A percentile compares a stretch with the other conserved stretches of the same genome.
phyloP scores from a whole-genome alignment of 225 moss, liverwort and hornwort species.

The Bryum argenteum region DNA sequence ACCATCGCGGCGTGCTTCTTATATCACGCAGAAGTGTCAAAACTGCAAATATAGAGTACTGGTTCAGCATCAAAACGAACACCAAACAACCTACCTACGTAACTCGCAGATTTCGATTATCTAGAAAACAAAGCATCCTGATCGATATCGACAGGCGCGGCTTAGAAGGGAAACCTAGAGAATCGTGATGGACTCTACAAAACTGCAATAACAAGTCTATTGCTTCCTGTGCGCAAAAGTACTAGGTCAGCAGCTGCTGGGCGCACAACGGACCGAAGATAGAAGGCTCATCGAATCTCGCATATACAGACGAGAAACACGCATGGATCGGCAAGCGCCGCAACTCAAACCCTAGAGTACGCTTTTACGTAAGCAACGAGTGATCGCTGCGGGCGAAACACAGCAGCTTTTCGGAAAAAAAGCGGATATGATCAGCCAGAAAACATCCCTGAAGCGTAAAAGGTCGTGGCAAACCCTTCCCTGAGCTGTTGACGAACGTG shows the following conservation, averaged over 20 bases:
- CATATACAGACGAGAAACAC: not conserved
- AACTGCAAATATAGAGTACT: not conserved
- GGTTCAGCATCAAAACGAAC: not conserved
- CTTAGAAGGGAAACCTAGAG: too few relatives aligned
- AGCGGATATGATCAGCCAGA: not conserved
- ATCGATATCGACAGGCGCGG: too few relatives aligned
- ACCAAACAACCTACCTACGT: not conserved
- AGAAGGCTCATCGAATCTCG: not conserved
- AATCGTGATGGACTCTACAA: too few relatives aligned
- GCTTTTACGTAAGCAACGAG: not conserved
- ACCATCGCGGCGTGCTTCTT: conserved; percentile 53
- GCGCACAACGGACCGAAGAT: too few relatives aligned
- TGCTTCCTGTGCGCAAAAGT: too few relatives aligned
- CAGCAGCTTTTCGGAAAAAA: not conserved
- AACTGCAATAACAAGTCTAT: too few relatives aligned
- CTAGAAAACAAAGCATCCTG: too few relatives aligned
- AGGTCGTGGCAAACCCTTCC: too few relatives aligned
- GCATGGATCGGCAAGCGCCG: not conserved
- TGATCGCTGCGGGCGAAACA: not conserved
- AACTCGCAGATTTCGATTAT: too few relatives aligned
- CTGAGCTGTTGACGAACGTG: too few relatives aligned
- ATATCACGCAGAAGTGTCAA: conserved; percentile 12
- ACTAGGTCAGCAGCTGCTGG: too few relatives aligned
- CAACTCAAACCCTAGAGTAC: not conserved
- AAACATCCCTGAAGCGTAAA: not conserved